These are phyloP conservation scores for Hypoxylon lienhwacheense DNA, from an alignment of 495 filamentous ascomycete species.

Conservation along the genomic window DNA sequence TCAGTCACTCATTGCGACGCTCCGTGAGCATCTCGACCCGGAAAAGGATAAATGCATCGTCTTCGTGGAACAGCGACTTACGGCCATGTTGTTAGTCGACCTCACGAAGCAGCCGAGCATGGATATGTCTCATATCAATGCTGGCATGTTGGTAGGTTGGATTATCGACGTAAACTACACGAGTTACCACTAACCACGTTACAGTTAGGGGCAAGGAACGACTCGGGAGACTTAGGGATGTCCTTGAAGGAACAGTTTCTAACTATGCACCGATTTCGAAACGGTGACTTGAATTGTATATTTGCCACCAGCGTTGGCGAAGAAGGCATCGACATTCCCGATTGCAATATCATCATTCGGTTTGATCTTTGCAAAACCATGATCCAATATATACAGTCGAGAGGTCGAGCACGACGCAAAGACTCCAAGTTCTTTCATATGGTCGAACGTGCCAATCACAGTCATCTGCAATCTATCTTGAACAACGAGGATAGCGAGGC, in stretches of 20 bases:
- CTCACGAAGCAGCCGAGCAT: slow-evolving; percentile 61
- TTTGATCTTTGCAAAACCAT: slow-evolving; percentile 91
- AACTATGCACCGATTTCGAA: slow-evolving; percentile 74
- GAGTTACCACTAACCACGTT: neutral
- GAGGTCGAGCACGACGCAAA: slow-evolving; percentile 79
- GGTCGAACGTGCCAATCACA: slow-evolving; percentile 66
- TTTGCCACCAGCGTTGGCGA: slow-evolving; percentile 92
- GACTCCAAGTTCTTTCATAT: slow-evolving; percentile 85
- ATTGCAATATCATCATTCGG: slow-evolving; percentile 86
- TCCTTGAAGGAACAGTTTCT: slow-evolving; percentile 76
- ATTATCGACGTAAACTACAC: neutral
- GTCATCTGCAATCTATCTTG: slow-evolving; percentile 57
- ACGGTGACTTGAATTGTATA: slow-evolving; percentile 82
- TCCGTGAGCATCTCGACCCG: slow-evolving; percentile 60
- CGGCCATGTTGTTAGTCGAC: slow-evolving; percentile 69
- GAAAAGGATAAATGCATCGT: slow-evolving; percentile 71
- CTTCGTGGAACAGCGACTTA: slow-evolving; percentile 79
- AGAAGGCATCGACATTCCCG: slow-evolving; percentile 93
- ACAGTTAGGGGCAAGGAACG: slow-evolving; percentile 46
- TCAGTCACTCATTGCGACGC: slow-evolving; percentile 56
- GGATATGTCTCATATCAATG: slow-evolving; percentile 59
- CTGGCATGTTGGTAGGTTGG: slow-evolving; percentile 70
- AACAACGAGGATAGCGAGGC: slow-evolving; percentile 59
- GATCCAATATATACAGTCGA: slow-evolving; percentile 95
- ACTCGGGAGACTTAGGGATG: slow-evolving; percentile 42